Evolutionary conservation across 176 grass and related monocot species (phyloP).

Genomic region (Otatea glauca): DNA sequence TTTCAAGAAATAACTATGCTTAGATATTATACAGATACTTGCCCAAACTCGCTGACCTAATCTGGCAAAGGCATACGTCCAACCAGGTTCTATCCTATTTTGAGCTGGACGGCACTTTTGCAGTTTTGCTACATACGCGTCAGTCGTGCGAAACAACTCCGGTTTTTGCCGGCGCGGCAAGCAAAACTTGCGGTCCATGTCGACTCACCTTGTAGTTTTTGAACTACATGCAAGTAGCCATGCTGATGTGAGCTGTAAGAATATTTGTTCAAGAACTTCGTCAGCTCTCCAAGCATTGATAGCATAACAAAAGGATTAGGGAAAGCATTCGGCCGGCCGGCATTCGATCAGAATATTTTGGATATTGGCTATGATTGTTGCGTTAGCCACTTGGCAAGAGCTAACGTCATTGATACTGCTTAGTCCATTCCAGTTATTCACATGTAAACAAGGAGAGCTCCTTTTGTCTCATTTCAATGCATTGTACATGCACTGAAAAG

Average conservation of each 20-base stretch:
- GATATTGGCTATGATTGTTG: background rate
- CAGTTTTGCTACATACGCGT: background rate
- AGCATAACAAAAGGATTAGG: background rate
- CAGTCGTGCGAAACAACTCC: background rate
- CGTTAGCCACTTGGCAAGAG: slow-evolving; percentile 9
- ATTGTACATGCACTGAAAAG: background rate
- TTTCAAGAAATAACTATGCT: background rate
- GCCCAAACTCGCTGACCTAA: slow-evolving; percentile 12
- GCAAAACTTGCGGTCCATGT: slow-evolving; percentile 3
- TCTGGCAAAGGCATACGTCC: background rate
- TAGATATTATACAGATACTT: background rate
- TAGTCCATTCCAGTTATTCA: background rate
- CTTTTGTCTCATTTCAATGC: background rate
- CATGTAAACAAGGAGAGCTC: background rate
- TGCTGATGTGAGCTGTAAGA: background rate
- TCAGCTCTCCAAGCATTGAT: background rate
- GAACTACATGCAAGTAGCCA: too few relatives aligned
- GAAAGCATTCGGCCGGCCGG: slow-evolving; percentile 21
- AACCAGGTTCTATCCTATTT: background rate
- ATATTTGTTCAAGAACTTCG: background rate
- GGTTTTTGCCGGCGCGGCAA: background rate
- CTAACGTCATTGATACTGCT: background rate
- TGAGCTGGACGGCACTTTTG: slow-evolving; percentile 27
- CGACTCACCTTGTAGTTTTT: too few relatives aligned
- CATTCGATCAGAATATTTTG: slow-evolving; percentile 10